Base-by-base conservation (phyloP, 2,329 filamentous ascomycete species). In the Xylariaceae sp. region DNA sequence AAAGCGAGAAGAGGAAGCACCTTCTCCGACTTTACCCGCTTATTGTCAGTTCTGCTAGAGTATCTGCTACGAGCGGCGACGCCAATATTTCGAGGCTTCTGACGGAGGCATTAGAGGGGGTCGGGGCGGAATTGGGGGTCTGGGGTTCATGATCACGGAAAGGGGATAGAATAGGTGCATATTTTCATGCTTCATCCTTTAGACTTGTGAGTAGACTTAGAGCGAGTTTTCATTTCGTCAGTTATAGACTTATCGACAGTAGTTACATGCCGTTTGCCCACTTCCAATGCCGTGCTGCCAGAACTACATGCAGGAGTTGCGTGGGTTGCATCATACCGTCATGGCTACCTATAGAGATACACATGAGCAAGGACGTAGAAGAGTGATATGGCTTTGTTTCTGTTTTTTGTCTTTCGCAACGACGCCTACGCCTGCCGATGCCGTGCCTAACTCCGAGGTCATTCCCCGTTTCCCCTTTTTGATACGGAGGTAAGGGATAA, bases 1-100 rank as follows among this genome's bases (percentile, higher is more conserved):
- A 78, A 43, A 80, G 79, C 55, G 77, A 81, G 56, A 75, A 73
- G 13, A 84, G 84, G 65, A 90, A 87, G 67, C 92, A 97, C 71
- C 72, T 97, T 30, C 77, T 89, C 60, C 80, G 87, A 66, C 71
- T 99, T 57, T 96, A 95, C 69, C 88, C 90, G 7, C 74, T 97
- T 47, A 69, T 95, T 47, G 79, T 87, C 16, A 78, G 80, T 60
- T 87, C 85, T 2, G 72, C 84, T 2, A 74, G 76, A 58, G 80
- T 80, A 47, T 82, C 84, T 26, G 80, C 75, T 0, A 71, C 72
- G 6, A 70, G 76, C 6, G 81, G 81, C 2, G 87, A 91, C 65
- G 78, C 76, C 37, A 78, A 81, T 64, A 77, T 88, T 5, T 67
- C 82, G 57, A 71, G 71, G 37, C 72, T 85, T 57, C 68, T 89